phyloP scores from a whole-genome alignment of 2,329 filamentous ascomycete species.

The Exophiala sp. region DNA sequence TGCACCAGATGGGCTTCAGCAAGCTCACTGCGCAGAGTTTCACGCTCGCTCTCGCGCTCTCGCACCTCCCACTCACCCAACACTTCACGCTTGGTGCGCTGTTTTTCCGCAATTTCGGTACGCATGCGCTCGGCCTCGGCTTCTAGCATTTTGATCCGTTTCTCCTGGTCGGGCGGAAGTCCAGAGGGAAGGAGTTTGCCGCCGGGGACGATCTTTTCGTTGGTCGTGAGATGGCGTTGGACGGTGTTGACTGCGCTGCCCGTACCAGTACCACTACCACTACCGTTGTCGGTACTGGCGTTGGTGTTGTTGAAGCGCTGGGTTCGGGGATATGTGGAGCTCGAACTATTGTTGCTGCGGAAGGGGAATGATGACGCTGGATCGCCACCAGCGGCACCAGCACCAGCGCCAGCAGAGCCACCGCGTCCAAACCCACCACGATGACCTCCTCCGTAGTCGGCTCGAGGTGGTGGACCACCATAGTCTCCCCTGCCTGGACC shows the following conservation, averaged over 20 bases:
- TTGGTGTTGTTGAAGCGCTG: slow-evolving; percentile 34
- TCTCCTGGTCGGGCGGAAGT: slow-evolving; percentile 39
- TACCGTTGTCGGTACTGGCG: background rate
- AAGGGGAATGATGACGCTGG: slow-evolving; percentile 30
- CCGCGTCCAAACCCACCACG: slow-evolving; percentile 17
- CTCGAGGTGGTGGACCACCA: background rate
- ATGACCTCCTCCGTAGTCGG: background rate
- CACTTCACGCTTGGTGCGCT: slow-evolving; percentile 38
- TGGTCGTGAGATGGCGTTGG: slow-evolving; percentile 33
- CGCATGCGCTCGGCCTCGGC: slow-evolving; percentile 42
- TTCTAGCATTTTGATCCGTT: slow-evolving; percentile 42
- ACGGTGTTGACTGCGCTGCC: slow-evolving; percentile 12
- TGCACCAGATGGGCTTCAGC: slow-evolving; percentile 44
- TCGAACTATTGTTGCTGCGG: slow-evolving; percentile 35
- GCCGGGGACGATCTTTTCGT: slow-evolving; percentile 37
- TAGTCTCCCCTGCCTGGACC: slow-evolving; percentile 2
- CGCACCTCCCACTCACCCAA: slow-evolving; percentile 45
- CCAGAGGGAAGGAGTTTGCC: slow-evolving; percentile 38
- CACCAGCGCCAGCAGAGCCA: slow-evolving; percentile 8
- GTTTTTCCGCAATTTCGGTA: slow-evolving; percentile 41
- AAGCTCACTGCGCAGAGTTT: slow-evolving; percentile 43
- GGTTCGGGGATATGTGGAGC: slow-evolving; percentile 35
- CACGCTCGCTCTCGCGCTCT: slow-evolving; percentile 44
- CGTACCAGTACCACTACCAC: no score
- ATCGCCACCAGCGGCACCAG: background rate